Base-by-base conservation (phyloP, 2,329 filamentous ascomycete species). In the Neonectria magnoliae region DNA sequence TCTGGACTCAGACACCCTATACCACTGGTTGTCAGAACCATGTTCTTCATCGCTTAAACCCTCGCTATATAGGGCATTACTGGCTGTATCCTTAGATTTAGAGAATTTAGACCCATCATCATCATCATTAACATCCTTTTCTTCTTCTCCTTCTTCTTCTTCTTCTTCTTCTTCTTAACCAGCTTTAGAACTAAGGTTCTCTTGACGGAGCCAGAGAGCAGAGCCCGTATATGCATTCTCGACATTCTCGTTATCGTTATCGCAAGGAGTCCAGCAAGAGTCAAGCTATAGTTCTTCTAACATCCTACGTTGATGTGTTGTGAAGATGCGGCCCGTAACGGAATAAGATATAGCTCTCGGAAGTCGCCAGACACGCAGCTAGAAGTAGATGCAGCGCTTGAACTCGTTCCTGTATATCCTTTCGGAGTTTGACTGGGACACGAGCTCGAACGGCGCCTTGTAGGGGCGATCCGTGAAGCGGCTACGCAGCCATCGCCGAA, bases 401-500 rank as follows among this genome's bases (percentile, higher is more conserved):
- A 54, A 45, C 27, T 58, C 56, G 10, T 41, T 61, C 52, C 44
- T n/a, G 51, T 61, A 61, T 9, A 42, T 4, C 22, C 20, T 14
- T 20, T 61, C 58, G 4, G 52, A 55, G 22, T 20, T 8, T 14
- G 25, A 10, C 29, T 18, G 29, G 5, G 44, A 50, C 10, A 61
- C 52, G 11, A 61, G 42, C 50, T 61, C 59, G 16, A 61, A 61
- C 9, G 52, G 44, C 6, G 51, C 52, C 52, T 56, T 56, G 14
- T 61, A 61, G 13, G 59, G 58, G 14, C 44, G 58, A 27, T 61
- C 58, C 27, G 41, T 29, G 41, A 55, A 55, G 22, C 51, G 22
- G 9, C 58, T 22, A 25, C 58, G 20, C 6, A 61, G 42, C 59
- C 59, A 61, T 45, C 59, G 42, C 44, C 59, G 29, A 11, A 61